A percentile compares a stretch with the other conserved stretches of the same genome.
Evolutionary conservation across 2,329 filamentous ascomycete genomes (phyloP).

Genomic region (Fusarium circinatum): DNA sequence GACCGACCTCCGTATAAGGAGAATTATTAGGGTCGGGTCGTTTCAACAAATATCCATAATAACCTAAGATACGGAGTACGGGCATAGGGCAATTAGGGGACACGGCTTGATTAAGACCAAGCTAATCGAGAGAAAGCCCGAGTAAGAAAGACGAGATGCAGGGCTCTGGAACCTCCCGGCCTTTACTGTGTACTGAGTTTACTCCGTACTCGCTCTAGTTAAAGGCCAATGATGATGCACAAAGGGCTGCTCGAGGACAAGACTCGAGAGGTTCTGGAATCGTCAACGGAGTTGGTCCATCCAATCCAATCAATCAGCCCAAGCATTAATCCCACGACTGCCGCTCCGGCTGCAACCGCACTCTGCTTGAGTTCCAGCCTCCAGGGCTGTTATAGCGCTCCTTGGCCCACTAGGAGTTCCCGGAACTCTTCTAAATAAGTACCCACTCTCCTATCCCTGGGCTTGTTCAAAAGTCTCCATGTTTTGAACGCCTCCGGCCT

Average conservation of each 20-base stretch:
- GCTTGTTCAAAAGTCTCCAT: neutral
- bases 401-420: constrained; percentile 22
- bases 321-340: constrained; percentile 20
- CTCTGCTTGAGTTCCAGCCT: neutral
- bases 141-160: neutral
- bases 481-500: constrained; percentile 27
- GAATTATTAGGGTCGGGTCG: constrained; percentile 1
- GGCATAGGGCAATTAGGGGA: constrained; percentile 8
- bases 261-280: constrained; percentile 26
- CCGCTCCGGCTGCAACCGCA: constrained; percentile 22
- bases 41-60: neutral
- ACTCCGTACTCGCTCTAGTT: neutral
- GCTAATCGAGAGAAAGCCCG: constrained; percentile 6
- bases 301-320: neutral
- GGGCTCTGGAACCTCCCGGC: neutral
- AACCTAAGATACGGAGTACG: no score
- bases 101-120: constrained; percentile 4
- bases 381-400: constrained; percentile 2
- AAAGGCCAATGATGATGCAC: constrained; percentile 18
- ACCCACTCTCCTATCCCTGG: constrained; percentile 10
- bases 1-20: no score
- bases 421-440: neutral
- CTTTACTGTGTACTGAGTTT: neutral
- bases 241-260: constrained; percentile 10
- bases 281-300: constrained; percentile 10